phyloP scores from a whole-genome alignment of 2,329 filamentous ascomycete genomes.

The Bipolaris cookei region DNA sequence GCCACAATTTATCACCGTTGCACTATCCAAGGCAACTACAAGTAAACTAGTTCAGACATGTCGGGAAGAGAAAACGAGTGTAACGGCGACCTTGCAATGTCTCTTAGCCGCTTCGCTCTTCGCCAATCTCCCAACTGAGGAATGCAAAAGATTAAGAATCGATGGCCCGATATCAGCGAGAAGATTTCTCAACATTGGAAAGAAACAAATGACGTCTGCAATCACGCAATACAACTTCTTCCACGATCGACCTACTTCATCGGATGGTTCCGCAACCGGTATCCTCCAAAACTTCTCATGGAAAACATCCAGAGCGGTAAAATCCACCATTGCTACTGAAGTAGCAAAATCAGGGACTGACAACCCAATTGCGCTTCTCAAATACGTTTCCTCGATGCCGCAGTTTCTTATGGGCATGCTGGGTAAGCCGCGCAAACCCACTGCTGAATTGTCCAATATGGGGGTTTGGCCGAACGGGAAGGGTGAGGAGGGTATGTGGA shows the following conservation, averaged over 20 bases:
- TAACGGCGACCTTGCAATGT: conserved; percentile 52
- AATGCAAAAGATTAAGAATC: conserved; percentile 42
- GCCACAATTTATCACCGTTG: conserved; percentile 41
- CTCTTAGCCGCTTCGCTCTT: conserved; percentile 51
- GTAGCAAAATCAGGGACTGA: conserved; percentile 38
- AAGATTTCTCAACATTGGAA: conserved; percentile 3
- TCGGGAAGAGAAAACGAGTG: conserved; percentile 49
- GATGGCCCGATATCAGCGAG: conserved; percentile 45
- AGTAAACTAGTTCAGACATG: conserved; percentile 41
- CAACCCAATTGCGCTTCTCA: conserved; percentile 47
- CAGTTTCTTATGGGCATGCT: conserved; percentile 48
- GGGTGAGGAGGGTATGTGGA: conserved; percentile 17
- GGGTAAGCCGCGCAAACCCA: conserved; percentile 48
- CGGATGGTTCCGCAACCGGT: neutral
- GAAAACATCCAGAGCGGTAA: conserved; percentile 26
- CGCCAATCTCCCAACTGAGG: conserved; percentile 31
- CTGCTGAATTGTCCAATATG: conserved; percentile 57
- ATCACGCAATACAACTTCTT: conserved; percentile 20
- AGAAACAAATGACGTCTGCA: conserved; percentile 43
- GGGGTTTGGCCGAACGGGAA: conserved; percentile 42
- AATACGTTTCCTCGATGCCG: conserved; percentile 50
- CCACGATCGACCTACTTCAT: conserved; percentile 13
- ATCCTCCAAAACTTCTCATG: conserved; percentile 26
- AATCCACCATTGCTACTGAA: conserved; percentile 18
- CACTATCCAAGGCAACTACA: conserved; percentile 41